Base-by-base conservation (phyloP, 345 rosid species). In the Eucalyptus regnans region DNA sequence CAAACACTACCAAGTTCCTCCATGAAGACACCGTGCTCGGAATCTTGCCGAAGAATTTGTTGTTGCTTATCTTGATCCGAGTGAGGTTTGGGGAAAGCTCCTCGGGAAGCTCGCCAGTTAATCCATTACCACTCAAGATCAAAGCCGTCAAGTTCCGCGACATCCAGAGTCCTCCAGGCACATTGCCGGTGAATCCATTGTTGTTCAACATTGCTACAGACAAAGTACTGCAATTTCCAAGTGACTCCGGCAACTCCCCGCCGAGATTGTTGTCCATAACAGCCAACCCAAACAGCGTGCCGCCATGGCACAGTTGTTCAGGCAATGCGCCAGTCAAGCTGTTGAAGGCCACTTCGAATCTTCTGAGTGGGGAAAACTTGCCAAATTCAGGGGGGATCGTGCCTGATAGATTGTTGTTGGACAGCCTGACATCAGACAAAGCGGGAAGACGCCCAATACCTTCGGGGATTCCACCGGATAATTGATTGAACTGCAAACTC, bases 151-250 rank as follows among this genome's bases (percentile, higher is more conserved):
- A 79, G 66, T 90, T 91, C 37, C 23, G 43, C 20, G 87, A 89
- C 48, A 87, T 93, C 97, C 95, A 95, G n/a, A 95, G 64, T 37
- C 94, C 96, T 31, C 29, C 87, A 43, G 96, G 96, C 87, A 95
- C 86, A 8, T 88, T 90, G 46, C 97, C 96, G 14, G 89, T 86
- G 71, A 94, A 91, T 23, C 88, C 37, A 87, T 94, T 95, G 33
- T 89, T 90, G 46, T 87, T 29, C 71, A 95, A 31, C 1, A 8
- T 56, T 13, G 93, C 64, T 3, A 27, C 46, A 4, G 1, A 0
- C 90, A 95, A 89, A 90, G 93, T 92, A 33, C 54, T 86, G 89
- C 96, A 95, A 48, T 93, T 93, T 12, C 91, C 93, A 16, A 95
- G 93, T n/a, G 94, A 93, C 44, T 86, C 89, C 2, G 96, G 96